Conservation (phyloP, 2,329 filamentous ascomycete species). For the Sporothrix protearum region DNA sequence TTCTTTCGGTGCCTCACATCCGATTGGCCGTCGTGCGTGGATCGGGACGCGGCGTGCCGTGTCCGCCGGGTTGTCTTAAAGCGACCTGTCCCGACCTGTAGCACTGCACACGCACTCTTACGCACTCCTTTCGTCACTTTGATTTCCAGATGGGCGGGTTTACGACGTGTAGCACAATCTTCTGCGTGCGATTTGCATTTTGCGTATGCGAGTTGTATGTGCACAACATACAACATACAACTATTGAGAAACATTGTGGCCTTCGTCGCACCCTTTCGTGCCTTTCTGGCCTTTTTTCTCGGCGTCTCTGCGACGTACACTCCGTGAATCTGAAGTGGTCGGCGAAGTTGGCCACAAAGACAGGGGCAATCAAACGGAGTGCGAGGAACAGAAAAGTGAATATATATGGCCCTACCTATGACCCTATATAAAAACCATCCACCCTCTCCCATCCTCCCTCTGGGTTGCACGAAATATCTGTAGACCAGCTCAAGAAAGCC, state of each 20-base stretch:
- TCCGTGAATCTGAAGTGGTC: neutral
- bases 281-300: neutral
- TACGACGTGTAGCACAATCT: neutral
- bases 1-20: neutral
- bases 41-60: constrained; percentile 2
- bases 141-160: neutral
- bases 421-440: constrained; percentile 4
- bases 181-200: neutral
- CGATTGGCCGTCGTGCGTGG: neutral
- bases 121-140: neutral
- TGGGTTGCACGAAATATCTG: neutral
- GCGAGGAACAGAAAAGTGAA: neutral
- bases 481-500: neutral
- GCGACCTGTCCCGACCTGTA: neutral
- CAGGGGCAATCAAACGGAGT: neutral
- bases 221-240: no score
- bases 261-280: neutral
- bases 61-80: neutral
- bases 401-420: neutral
- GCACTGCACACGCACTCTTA: neutral
- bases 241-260: no score
- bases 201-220: neutral
- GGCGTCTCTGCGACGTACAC: neutral
- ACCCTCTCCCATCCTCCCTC: neutral
- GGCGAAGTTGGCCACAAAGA: constrained; percentile 6